phyloP scores from a whole-genome alignment of 306 rosid species.

The Prunus salicina region DNA sequence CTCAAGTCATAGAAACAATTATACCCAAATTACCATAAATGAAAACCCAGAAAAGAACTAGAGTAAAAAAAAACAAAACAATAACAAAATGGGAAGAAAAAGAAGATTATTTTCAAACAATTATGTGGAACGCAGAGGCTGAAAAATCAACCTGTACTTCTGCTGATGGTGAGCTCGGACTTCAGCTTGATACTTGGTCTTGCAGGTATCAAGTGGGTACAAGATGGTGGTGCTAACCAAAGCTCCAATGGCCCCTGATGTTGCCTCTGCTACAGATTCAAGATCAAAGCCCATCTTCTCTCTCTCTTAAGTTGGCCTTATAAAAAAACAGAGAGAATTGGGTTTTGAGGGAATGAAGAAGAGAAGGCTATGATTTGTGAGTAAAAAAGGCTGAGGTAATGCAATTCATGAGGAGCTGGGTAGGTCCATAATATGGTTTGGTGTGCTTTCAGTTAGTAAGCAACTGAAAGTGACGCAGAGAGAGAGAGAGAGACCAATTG shows the following conservation, averaged over 20 bases:
- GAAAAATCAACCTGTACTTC: conserved; percentile 61
- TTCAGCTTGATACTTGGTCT: conserved; percentile 97
- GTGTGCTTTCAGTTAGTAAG: not conserved
- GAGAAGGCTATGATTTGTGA: not conserved
- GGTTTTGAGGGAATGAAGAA: conserved; percentile 14
- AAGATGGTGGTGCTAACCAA: conserved; percentile 82
- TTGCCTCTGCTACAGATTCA: conserved; percentile 85
- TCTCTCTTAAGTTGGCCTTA: not conserved
- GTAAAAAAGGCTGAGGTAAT: not conserved
- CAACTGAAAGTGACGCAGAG: conserved; percentile 19
- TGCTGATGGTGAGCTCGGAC: conserved; percentile 62
- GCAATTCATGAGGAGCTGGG: conserved; percentile 10
- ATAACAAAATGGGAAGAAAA: not conserved
- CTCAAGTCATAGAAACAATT: not conserved
- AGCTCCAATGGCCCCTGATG: conserved; percentile 95
- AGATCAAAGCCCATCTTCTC: conserved; percentile 61
- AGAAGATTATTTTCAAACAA: not conserved
- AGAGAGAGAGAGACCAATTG: not conserved
- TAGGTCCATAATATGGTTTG: not conserved
- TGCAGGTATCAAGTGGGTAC: conserved; percentile 96
- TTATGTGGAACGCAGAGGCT: conserved; percentile 3
- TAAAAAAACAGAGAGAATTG: conserved; percentile 14
- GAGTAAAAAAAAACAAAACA: not conserved
- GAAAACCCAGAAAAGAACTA: not conserved
- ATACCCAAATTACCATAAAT: not conserved